Evolutionary conservation across 305 asterid genomes (phyloP), one percentile per base, ranked within the genome.

Genomic region (Petunia hybrid): DNA sequence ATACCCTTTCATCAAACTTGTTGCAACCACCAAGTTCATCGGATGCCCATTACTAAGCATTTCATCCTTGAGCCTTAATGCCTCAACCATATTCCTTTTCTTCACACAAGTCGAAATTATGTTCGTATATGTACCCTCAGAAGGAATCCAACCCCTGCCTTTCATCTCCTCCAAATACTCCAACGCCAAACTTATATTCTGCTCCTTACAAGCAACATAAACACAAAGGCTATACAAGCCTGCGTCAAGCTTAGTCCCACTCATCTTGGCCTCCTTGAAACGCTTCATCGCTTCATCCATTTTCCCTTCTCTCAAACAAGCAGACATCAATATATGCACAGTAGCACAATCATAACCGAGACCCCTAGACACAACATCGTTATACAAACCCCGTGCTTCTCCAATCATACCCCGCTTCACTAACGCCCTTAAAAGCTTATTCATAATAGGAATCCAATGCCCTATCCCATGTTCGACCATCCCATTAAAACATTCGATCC

Each of bases 1-100:
- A 84, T 87, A 91, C 22, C 99, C 98, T 86, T 93, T 95, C 91
- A 95, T 95, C 89, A 95, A 89, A 87, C 92, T 88, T 62, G 93
- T 95, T 12, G 95, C 95, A 74, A 86, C 95, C 79, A 93, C 88
- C 86, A 92, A 80, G 84, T 89, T 94, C 93, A 89, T 64, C 3
- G 85, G 63, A 84, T 81, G 85, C 8, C 97, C 97, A 84, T 81
- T 77, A 53, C 46, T 83, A 75, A 91, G 81, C 97, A 95, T 95
- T 85, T 92, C 97, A 64, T 92, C 95, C 80, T 88, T 95, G 83
- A 91, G 80, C 86, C 85, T 90, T 46, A 95, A 81, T 1, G 99
- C 98, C 80, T 83, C 89, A 64, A 53, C 77, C 91, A 92, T 85
- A 81, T 95, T 88, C 87, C 87, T 83, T 87, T 89, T 87, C 85